phyloP scores from a whole-genome alignment of 1,284 basidiomycete genomes.

The Cryptococcus wingfieldii region DNA sequence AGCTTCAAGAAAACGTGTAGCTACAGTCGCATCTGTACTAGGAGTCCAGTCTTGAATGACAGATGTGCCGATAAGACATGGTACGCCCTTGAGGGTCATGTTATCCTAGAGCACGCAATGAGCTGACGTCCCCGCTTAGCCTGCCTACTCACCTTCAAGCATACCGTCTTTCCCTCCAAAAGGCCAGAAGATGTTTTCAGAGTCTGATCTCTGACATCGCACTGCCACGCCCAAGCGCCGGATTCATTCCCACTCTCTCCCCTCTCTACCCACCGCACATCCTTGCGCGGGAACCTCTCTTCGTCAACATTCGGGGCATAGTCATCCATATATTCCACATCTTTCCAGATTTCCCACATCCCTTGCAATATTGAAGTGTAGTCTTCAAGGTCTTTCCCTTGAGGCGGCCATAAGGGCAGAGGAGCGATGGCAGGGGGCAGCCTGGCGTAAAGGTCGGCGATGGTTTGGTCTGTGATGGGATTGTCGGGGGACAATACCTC shows the following conservation, averaged over 20 bases:
- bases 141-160: conserved; percentile 24
- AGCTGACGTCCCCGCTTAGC: background rate
- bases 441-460: conserved; percentile 2
- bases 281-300: conserved; percentile 22
- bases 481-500: conserved; percentile 21
- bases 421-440: background rate
- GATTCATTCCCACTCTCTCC: conserved; percentile 20
- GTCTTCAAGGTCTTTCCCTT: conserved; percentile 7
- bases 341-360: conserved; percentile 33
- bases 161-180: conserved; percentile 29
- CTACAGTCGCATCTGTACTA: conserved; percentile 50
- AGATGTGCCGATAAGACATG: conserved; percentile 28
- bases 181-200: conserved; percentile 5
- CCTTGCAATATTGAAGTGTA: conserved; percentile 25
- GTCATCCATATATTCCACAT: conserved; percentile 28
- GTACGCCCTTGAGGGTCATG: conserved; percentile 27
- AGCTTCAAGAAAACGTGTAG: conserved; percentile 52
- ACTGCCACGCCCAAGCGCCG: conserved; percentile 34
- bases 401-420: conserved; percentile 14
- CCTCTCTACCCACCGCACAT: conserved; percentile 14
- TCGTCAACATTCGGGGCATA: conserved; percentile 29
- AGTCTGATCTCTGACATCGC: conserved; percentile 8
- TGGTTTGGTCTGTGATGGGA: conserved; percentile 21
- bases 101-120: conserved; percentile 16
- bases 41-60: conserved; percentile 25